These are phyloP conservation scores for Jaenimonas drosophilae DNA, from an alignment of 208 protist genomes.

Conservation along the genomic window DNA sequence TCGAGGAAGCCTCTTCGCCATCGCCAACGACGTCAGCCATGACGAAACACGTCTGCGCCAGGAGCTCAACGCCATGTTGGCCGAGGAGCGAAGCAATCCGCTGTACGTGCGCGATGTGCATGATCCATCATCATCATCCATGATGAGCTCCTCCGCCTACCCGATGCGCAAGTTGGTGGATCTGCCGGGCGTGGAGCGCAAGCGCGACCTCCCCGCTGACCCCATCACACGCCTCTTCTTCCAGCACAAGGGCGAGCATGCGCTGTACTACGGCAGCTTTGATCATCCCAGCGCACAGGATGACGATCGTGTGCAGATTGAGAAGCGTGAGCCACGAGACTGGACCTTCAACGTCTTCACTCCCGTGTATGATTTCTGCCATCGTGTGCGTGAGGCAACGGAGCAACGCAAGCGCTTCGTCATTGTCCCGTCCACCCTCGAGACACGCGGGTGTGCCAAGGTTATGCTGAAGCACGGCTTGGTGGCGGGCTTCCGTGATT, in stretches of 20 bases:
- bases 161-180: constrained; percentile 52
- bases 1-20: constrained; percentile 61
- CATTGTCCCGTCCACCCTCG: constrained; percentile 77
- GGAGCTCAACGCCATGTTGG: constrained; percentile 69
- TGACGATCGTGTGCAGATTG: constrained; percentile 75
- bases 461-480: constrained; percentile 84
- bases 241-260: constrained; percentile 87
- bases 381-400: constrained; percentile 75
- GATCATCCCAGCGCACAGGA: constrained; percentile 64
- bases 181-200: constrained; percentile 73
- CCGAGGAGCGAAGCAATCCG: constrained; percentile 52
- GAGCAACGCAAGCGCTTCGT: constrained; percentile 88
- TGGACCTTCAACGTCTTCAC: constrained; percentile 73
- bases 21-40: constrained; percentile 52
- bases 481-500: constrained; percentile 85
- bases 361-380: constrained; percentile 86
- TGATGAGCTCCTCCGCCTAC: constrained; percentile 9
- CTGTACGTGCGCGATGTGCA: background rate
- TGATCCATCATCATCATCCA: background rate
- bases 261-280: constrained; percentile 87
- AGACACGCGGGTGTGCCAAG: constrained; percentile 81
- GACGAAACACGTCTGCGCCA: constrained; percentile 64
- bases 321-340: constrained; percentile 60
- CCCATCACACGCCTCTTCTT: constrained; percentile 90
- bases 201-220: constrained; percentile 78